Evolutionary conservation across 2,329 filamentous ascomycete genomes (phyloP).

Genomic region (Cordyceps fumosorosea): DNA sequence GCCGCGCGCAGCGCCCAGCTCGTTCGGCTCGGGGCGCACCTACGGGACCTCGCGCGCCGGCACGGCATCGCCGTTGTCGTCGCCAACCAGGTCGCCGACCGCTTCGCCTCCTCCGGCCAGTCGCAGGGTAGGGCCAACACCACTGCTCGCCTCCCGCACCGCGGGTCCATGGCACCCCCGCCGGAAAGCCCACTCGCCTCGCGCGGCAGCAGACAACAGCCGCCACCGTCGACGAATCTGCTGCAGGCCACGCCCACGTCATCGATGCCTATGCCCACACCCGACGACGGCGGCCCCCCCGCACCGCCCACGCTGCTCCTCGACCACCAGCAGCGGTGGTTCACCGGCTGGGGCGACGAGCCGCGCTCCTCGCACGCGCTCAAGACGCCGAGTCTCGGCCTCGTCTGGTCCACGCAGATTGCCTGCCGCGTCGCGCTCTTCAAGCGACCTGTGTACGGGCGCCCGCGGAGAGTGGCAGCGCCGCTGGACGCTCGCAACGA

Average conservation of each 20-base stretch:
- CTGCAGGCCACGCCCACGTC: slow-evolving; percentile 32
- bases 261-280: slow-evolving; percentile 30
- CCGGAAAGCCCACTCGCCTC: slow-evolving; percentile 44
- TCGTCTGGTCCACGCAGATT: slow-evolving; percentile 89
- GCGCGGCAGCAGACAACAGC: slow-evolving; percentile 29
- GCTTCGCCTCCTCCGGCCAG: slow-evolving; percentile 46
- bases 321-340: slow-evolving; percentile 89
- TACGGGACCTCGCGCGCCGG: slow-evolving; percentile 68
- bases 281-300: slow-evolving; percentile 25
- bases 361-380: slow-evolving; percentile 38
- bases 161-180: background rate
- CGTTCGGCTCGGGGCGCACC: slow-evolving; percentile 64
- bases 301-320: slow-evolving; percentile 56
- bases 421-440: slow-evolving; percentile 75
- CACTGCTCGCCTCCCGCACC: slow-evolving; percentile 22
- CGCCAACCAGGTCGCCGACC: slow-evolving; percentile 91
- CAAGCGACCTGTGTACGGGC: slow-evolving; percentile 55
- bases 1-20: slow-evolving; percentile 72
- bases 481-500: slow-evolving; percentile 22
- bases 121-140: background rate
- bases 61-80: slow-evolving; percentile 80
- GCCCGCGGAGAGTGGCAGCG: slow-evolving; percentile 29
- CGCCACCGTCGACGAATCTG: slow-evolving; percentile 22
- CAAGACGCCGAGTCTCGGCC: slow-evolving; percentile 81
- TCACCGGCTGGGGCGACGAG: slow-evolving; percentile 88